Evolutionary conservation across 176 grass and related monocot genomes (phyloP), one percentile per base, ranked within the genome.

Genomic region (Triticum monococcum): DNA sequence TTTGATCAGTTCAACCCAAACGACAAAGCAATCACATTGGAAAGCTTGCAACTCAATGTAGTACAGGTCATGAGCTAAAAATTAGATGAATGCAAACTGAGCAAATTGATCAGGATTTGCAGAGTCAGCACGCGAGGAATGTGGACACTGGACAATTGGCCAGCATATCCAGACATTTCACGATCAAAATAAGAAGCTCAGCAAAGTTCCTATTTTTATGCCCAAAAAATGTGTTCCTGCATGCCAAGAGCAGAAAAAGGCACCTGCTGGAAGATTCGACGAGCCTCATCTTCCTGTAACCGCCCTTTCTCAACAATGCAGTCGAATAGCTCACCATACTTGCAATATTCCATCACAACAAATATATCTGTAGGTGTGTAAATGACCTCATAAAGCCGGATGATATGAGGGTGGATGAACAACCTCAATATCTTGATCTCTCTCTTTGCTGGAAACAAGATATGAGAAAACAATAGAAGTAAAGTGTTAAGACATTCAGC

Each of bases 401-500:
- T 94, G 81, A 95, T 93, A 88, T 98, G 96, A 5, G 96, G 96
- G 64, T 98, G 96, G 89, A 95, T 95, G 79, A 98, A 94, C 83
- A 95, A 40, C 84, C 87, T 95, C 69, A 98, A 68, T 85, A 98
- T 98, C 87, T 98, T 95, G 76, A 98, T 94, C 83, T 98, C 96
- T 86, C 93, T 89, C 72, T 93, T 98, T 70, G 94, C 96, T 98
- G 86, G 35, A 87, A 83, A 80, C 16, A 87, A 11, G 3, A 88
- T 64, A 86, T 67, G 77, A 33, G 28, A 5, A 72, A 52, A 28
- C 60, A 63, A 22, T 33, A 64, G 8, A 84, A 35, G 30, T 73
- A 68, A 62, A 64, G 33, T 17, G 33, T 83, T 57, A 82, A 82
- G 62, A 12, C 79, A 76, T 59, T 85, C 81, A 79, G 50, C 33